Evolutionary conservation across 345 rosid genomes (phyloP), one percentile per base, ranked within the genome.

Genomic region (Bretschneidera sinensis): DNA sequence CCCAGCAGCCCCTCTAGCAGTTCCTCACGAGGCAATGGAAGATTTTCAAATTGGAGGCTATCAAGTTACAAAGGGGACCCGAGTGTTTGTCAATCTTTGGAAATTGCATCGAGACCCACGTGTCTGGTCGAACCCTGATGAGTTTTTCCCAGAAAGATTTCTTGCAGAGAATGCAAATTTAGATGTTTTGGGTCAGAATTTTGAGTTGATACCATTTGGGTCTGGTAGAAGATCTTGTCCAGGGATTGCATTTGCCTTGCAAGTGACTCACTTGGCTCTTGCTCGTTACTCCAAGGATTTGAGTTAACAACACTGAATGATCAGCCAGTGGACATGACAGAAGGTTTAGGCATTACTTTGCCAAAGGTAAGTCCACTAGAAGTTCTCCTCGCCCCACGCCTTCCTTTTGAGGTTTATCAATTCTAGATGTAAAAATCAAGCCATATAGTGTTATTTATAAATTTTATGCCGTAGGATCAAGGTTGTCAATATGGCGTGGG

Each of bases 101-200:
- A 72, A 74, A 59, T 22, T 80, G 15, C 81, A 77, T 10, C 67
- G 78, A 10, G 82, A 78, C 60, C 76, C 78, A 6, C 69, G 48
- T 0, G 43, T 70, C 0, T 81, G 85, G 85, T 55, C 69, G 0
- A 60, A 75, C 9, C 78, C 82, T 0, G 17, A 62, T 0, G 55
- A 59, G 52, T 77, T 69, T 57, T 16, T 33, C 50, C 75, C 75
- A 0, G 75, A 69, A 57, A 69, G 81, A 21, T 76, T 76, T 31
- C 71, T 72, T 33, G 50, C 43, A 10, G 15, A n/a, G n/a, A n/a
- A n/a, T n/a, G 28, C 74, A 7, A 66, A 35, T 15, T 67, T 54
- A 9, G 23, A 18, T 39, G 60, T 64, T 51, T 5, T 24, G 7
- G 77, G 74, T n/a, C 74, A 68, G 4, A 43, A 72, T 65, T 65